Conservation (phyloP, 306 rosid species). For the Cicer arietinum region DNA sequence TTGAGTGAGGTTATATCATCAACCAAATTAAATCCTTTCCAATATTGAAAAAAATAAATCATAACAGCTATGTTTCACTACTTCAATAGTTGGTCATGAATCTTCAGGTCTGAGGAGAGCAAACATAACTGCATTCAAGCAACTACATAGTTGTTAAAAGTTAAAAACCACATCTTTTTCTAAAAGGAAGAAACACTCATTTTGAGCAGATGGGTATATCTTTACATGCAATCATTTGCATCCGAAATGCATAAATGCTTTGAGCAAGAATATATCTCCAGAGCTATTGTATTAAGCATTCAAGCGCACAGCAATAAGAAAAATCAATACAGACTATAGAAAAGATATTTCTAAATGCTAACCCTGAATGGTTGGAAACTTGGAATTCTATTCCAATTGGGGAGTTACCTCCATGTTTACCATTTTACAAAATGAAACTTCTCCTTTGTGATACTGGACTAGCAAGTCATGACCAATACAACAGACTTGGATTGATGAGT, state of each 20-base stretch:
- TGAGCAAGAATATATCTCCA: slow-evolving; percentile 11
- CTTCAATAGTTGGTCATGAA: not conserved
- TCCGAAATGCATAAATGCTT: slow-evolving; percentile 1
- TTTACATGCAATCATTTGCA: slow-evolving; percentile 13
- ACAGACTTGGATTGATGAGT: not conserved
- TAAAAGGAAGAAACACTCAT: not conserved
- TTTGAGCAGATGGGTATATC: slow-evolving; percentile 14
- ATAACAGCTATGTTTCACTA: not conserved
- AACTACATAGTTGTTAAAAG: slow-evolving; percentile 17
- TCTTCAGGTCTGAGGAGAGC: slow-evolving; percentile 2
- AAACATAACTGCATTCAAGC: slow-evolving; percentile 26
- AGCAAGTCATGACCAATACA: slow-evolving; percentile 13
- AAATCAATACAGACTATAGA: slow-evolving; percentile 1
- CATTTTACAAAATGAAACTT: slow-evolving; percentile 10
- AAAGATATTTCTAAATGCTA: slow-evolving; percentile 33
- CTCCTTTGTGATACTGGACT: not conserved
- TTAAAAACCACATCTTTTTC: not conserved
- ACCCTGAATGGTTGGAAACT: not conserved
- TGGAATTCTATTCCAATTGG: not conserved
- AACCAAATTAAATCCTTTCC: slow-evolving; percentile 1
- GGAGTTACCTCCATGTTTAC: not conserved
- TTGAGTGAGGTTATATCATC: slow-evolving; percentile 21
- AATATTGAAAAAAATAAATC: not conserved
- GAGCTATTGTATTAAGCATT: not conserved
- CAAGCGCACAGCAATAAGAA: not conserved